These are phyloP conservation scores for Neurospora sp. DNA, from an alignment of 495 filamentous ascomycete genomes.

Conservation along the genomic window DNA sequence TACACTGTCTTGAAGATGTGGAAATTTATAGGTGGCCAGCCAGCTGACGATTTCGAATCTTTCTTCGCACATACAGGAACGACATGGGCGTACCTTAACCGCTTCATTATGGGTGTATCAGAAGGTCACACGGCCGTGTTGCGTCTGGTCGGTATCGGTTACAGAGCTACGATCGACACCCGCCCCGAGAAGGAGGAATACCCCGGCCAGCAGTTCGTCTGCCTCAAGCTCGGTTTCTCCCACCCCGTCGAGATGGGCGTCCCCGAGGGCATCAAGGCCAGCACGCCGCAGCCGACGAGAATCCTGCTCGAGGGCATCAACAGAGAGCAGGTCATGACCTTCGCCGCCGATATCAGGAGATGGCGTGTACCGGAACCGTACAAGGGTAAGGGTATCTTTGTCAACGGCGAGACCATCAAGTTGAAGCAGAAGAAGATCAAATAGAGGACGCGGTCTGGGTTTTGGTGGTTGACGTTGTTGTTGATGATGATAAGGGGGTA, in stretches of 20 bases:
- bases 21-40: not conserved
- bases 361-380: constrained; percentile 95
- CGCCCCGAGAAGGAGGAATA: constrained; percentile 63
- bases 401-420: constrained; percentile 94
- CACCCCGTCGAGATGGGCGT: constrained; percentile 86
- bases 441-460: constrained; percentile 36
- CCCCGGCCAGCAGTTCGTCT: constrained; percentile 76
- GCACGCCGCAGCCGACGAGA: constrained; percentile 84
- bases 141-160: constrained; percentile 91
- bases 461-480: not conserved
- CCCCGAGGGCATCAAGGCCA: constrained; percentile 74
- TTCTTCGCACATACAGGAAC: constrained; percentile 50
- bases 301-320: constrained; percentile 83
- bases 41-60: not conserved
- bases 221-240: constrained; percentile 89
- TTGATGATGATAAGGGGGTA: not conserved
- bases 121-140: constrained; percentile 93
- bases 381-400: constrained; percentile 98
- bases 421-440: constrained; percentile 99
- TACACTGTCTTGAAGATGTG: not conserved
- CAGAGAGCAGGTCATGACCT: constrained; percentile 75
- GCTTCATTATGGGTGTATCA: constrained; percentile 83
- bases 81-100: constrained; percentile 76
- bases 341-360: constrained; percentile 75
- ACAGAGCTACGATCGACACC: constrained; percentile 77